Base-by-base conservation (phyloP, 805 yeast species). In the Ogataea saltuana region DNA sequence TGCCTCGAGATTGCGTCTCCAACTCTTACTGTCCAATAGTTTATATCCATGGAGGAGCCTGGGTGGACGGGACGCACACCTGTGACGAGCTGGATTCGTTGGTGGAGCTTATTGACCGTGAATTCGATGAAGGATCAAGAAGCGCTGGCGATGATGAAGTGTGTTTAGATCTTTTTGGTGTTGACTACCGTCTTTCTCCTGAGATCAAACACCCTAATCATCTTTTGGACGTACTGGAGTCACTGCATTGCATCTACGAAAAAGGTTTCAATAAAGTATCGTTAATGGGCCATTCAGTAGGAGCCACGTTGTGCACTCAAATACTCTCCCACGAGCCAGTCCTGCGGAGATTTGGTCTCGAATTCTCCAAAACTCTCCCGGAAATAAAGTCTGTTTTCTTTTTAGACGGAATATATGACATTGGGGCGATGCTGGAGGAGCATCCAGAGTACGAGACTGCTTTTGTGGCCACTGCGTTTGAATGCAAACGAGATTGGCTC, bases 41-140 rank as follows among this genome's bases (percentile, higher is more conserved):
- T 1, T 81, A 80, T 51, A 73, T 88, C 29, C 96, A 88, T 63
- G 96, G 96, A 1, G 96, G 96, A 0, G 95, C 89, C 0, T 88
- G 96, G 96, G 70, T 87, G 48, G 95, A 85, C 55, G 77, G 80
- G 1, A 58, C 49, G 3, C 82, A 83, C 56, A 82, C 89, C 0
- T 72, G 65, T 20, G 62, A 71, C 29, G 91, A 84, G 53, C 79
- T 77, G 41, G 66, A 65, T 8, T 51, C 49, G 10, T 45, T 80
- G 33, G 49, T 62, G 17, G 27, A 40, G 7, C 42, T 51, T 17
- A 47, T 55, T 2, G 54, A 54, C 45, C 49, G 9, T 57, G 45
- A 42, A 35, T 22, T 35, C 37, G 9, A 33, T 26, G 6, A 15
- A 16, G n/a, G 33, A 37, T n/a, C 42, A 19, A n/a, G 15, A n/a